Evolutionary conservation across 2,329 filamentous ascomycete species (phyloP).

Genomic region (Fonsecaea erecta): DNA sequence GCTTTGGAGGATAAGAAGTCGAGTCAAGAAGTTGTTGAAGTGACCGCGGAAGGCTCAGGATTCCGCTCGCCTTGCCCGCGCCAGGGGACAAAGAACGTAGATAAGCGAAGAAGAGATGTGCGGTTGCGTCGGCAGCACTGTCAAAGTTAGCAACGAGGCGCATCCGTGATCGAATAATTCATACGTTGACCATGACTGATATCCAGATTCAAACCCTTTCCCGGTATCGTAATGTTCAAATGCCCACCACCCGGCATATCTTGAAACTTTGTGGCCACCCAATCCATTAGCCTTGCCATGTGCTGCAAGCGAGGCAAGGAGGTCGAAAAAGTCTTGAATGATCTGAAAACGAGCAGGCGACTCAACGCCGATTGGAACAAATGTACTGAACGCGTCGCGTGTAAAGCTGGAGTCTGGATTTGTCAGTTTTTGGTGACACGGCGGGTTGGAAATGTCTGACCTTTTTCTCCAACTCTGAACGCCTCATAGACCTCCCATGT

Average conservation of each 20-base stretch:
- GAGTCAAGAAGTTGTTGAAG: conserved; percentile 88
- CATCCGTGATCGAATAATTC: conserved; percentile 38
- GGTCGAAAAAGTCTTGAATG: conserved; percentile 95
- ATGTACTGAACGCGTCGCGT: conserved; percentile 91
- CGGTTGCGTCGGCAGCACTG: conserved; percentile 91
- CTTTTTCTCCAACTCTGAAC: conserved; percentile 91
- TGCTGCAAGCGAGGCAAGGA: conserved; percentile 86
- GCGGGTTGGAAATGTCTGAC: conserved; percentile 54
- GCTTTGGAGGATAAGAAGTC: conserved; percentile 89
- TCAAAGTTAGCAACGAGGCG: conserved; percentile 17
- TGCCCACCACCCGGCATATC: conserved; percentile 98
- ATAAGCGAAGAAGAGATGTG: conserved; percentile 97
- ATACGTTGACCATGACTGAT: conserved; percentile 83
- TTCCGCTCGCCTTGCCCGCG: conserved; percentile 70
- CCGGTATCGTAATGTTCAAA: conserved; percentile 88
- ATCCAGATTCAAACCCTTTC: conserved; percentile 92
- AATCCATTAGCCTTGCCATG: conserved; percentile 93
- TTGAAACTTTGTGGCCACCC: conserved; percentile 88
- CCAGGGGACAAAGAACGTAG: conserved; percentile 88
- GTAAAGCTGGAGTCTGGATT: conserved; percentile 83
- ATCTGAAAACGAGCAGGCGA: conserved; percentile 83
- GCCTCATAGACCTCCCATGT: conserved; percentile 97
- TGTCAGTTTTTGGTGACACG: conserved; percentile 31
- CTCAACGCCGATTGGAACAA: conserved; percentile 91
- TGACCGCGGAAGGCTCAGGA: conserved; percentile 85